Evolutionary conservation across 768 basidiomycete species (phyloP).

Genomic region (Pulveroboletus sp.): DNA sequence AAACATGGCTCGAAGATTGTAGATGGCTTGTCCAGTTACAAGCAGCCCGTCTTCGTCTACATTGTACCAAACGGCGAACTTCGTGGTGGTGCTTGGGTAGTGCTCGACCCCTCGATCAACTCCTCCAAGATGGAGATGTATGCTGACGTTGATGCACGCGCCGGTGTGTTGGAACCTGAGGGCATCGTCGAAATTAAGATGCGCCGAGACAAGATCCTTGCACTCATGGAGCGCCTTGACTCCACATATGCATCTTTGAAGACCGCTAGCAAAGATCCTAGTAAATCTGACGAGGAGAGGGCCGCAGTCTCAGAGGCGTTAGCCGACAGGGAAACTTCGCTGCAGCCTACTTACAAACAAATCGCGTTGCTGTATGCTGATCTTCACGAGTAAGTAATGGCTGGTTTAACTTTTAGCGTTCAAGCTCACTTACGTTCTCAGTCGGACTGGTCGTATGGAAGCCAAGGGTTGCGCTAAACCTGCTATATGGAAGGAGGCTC

Average conservation of each 20-base stretch:
- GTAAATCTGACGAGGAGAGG: constrained; percentile 71
- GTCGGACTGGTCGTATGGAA: constrained; percentile 93
- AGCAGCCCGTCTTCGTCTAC: constrained; percentile 97
- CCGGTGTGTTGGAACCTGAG: constrained; percentile 95
- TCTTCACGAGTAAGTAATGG: constrained; percentile 77
- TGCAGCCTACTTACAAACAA: constrained; percentile 90
- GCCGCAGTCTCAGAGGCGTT: constrained; percentile 64
- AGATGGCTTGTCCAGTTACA: constrained; percentile 95
- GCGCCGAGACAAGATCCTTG: constrained; percentile 88
- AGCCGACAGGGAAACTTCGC: constrained; percentile 67
- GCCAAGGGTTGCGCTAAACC: constrained; percentile 93
- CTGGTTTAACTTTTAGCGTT: not conserved
- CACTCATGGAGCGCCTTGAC: constrained; percentile 92
- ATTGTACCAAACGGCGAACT: constrained; percentile 98
- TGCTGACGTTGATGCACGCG: constrained; percentile 91
- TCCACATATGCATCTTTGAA: constrained; percentile 76
- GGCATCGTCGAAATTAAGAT: constrained; percentile 98
- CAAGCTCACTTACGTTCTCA: constrained; percentile 30
- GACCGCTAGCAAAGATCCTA: constrained; percentile 68
- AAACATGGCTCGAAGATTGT: constrained; percentile 99
- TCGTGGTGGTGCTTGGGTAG: constrained; percentile 99
- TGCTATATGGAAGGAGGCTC: constrained; percentile 81
- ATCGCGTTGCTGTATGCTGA: constrained; percentile 93
- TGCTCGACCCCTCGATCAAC: constrained; percentile 97
- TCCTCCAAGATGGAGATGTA: constrained; percentile 99